Evolutionary conservation across 192 early-diverging fungal genomes (phyloP).

Genomic region (Pilaira anomala): DNA sequence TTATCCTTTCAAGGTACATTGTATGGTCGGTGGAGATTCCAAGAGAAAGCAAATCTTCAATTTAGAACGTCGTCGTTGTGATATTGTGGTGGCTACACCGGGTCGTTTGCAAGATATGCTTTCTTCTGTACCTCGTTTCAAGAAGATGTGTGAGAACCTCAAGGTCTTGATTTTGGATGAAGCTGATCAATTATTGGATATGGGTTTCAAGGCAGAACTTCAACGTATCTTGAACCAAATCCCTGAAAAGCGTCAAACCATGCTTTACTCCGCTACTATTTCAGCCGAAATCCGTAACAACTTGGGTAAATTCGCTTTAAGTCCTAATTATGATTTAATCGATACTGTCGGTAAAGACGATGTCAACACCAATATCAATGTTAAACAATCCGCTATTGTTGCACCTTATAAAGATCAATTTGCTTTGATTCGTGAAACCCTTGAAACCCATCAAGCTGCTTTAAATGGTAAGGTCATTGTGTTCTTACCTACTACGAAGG

Average conservation of each 20-base stretch:
- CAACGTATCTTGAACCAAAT: constrained; percentile 60
- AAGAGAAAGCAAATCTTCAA: constrained; percentile 49
- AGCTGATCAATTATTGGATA: constrained; percentile 91
- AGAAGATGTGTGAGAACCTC: constrained; percentile 41
- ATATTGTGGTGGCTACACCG: constrained; percentile 94
- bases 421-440: constrained; percentile 56
- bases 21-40: constrained; percentile 76
- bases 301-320: constrained; percentile 65
- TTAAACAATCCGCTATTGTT: constrained; percentile 76
- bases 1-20: constrained; percentile 63
- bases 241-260: constrained; percentile 76
- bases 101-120: constrained; percentile 86
- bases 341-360: constrained; percentile 88
- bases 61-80: constrained; percentile 53
- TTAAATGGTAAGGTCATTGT: constrained; percentile 81
- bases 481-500: constrained; percentile 81
- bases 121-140: constrained; percentile 58
- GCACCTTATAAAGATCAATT: constrained; percentile 63
- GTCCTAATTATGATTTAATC: constrained; percentile 62
- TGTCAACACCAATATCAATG: constrained; percentile 72
- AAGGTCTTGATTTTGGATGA: constrained; percentile 86
- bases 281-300: constrained; percentile 59
- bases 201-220: constrained; percentile 90
- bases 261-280: constrained; percentile 94
- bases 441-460: constrained; percentile 59